Evolutionary conservation across 1,139 yeast species (phyloP), one percentile per base, ranked within the genome.

Genomic region (Hyphopichia fennica): DNA sequence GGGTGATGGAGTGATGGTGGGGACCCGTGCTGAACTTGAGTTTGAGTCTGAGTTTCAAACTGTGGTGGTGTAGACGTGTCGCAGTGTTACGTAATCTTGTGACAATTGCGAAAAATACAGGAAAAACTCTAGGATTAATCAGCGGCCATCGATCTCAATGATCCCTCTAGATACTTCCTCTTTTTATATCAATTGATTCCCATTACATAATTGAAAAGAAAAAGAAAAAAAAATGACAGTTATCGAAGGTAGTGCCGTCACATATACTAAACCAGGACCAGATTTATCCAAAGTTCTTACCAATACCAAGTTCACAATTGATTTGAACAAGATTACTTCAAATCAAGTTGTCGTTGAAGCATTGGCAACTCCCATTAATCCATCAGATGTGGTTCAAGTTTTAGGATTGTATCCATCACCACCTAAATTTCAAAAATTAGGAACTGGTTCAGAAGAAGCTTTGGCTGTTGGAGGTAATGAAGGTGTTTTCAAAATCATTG

Each of bases 351-450:
- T 82, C 18, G 63, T 82, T 31, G 68, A 75, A 55, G 64, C 85
- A 8, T 63, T 90, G 41, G 96, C 95, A 0, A 79, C 89, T 42
- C 96, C 98, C 3, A 77, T 91, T 49, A 91, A 91, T 57, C 98
- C 98, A 0, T 86, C 96, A 0, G 98, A 91, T 58, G 75, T 89
- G 60, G 87, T 87, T 57, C 97, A 90, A 64, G 72, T 91, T 49
- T 90, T 87, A 58, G 97, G 97, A n/a, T 95, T 87, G 0, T 91
- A 91, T 53, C 96, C 96, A 0, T 81, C 90, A n/a, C 79, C 73
- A 51, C 96, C 96, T 0, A 75, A 84, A 52, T 75, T 83, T 8
- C 57, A 58, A 9, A 57, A 48, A 32, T 52, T 59, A 35, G 37
- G 37, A 3, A 9, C 11, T 9, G 37, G 25, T 23, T 30, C 30